These are phyloP conservation scores for Sugiyamaella castrensis DNA, from an alignment of 1,139 yeast genomes.

Conservation along the genomic window DNA sequence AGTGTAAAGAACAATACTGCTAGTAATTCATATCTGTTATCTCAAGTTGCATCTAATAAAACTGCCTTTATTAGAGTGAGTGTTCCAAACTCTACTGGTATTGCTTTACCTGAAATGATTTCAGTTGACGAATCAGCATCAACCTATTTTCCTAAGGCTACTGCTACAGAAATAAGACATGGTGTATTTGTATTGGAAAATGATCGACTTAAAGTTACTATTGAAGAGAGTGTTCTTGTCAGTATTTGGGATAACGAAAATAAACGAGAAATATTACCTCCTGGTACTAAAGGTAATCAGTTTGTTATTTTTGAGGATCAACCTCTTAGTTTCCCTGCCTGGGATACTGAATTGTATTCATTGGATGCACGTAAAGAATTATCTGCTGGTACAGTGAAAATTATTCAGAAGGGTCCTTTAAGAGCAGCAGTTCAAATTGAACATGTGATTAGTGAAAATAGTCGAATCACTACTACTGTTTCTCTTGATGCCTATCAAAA, in stretches of 20 bases:
- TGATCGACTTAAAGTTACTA: slow-evolving; percentile 54
- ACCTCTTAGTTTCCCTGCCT: slow-evolving; percentile 88
- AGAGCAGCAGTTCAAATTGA: slow-evolving; percentile 57
- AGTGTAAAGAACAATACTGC: slow-evolving; percentile 4
- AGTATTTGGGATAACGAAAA: slow-evolving; percentile 61
- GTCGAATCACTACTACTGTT: slow-evolving; percentile 64
- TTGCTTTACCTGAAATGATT: neutral
- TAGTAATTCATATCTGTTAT: slow-evolving; percentile 2
- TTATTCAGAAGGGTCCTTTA: slow-evolving; percentile 55
- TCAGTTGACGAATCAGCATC: neutral
- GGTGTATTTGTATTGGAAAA: slow-evolving; percentile 55
- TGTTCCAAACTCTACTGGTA: slow-evolving; percentile 17
- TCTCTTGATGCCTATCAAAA: slow-evolving; percentile 59
- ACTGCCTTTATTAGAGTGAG: slow-evolving; percentile 21
- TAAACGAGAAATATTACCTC: slow-evolving; percentile 67
- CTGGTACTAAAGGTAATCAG: slow-evolving; percentile 66
- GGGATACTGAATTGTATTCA: slow-evolving; percentile 94
- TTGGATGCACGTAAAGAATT: slow-evolving; percentile 62
- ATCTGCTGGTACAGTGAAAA: slow-evolving; percentile 43
- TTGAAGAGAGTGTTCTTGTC: slow-evolving; percentile 63
- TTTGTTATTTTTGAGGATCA: slow-evolving; percentile 81
- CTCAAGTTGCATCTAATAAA: slow-evolving; percentile 9
- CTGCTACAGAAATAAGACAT: slow-evolving; percentile 41
- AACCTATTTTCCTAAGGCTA: slow-evolving; percentile 16
- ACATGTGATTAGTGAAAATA: slow-evolving; percentile 54